Evolutionary conservation across 2,329 filamentous ascomycete species (phyloP).

Genomic region (Pseudohalonectria lignicola): DNA sequence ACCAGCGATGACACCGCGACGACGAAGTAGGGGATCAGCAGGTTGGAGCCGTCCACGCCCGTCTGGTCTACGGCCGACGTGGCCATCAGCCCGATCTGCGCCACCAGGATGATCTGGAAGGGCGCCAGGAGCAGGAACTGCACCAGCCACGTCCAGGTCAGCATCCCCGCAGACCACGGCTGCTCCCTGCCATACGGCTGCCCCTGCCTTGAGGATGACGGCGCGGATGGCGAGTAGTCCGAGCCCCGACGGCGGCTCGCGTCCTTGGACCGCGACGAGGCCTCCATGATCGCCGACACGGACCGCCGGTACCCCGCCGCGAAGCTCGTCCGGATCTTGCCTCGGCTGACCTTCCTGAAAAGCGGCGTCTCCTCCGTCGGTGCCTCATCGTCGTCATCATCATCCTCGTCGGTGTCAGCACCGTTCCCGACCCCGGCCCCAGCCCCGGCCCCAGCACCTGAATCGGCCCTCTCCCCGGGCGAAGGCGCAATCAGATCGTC

Average conservation of each 20-base stretch:
- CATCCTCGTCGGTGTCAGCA: constrained; percentile 7
- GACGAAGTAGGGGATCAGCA: constrained; percentile 60
- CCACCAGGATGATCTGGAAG: constrained; percentile 64
- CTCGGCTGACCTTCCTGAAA: constrained; percentile 12
- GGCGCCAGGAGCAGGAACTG: constrained; percentile 76
- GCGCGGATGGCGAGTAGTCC: too few relatives aligned
- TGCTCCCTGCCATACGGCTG: constrained; percentile 62
- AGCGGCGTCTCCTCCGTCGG: constrained; percentile 45
- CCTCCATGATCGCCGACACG: constrained; percentile 19
- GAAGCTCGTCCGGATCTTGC: constrained; percentile 33
- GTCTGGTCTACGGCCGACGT: constrained; percentile 70
- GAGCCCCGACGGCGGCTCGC: constrained; percentile 8
- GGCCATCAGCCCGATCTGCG: constrained; percentile 63
- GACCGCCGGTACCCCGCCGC: constrained; percentile 42
- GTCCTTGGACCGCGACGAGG: constrained; percentile 9
- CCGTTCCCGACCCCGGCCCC: constrained; percentile 5
- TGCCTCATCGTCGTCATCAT: constrained; percentile 22
- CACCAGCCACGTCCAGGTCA: constrained; percentile 76
- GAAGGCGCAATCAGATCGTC: constrained; percentile 27
- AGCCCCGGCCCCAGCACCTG: too few relatives aligned
- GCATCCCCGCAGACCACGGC: constrained; percentile 69
- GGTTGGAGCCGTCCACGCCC: constrained; percentile 67
- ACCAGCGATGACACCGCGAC: constrained; percentile 59
- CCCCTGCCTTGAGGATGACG: too few relatives aligned
- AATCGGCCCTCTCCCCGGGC: constrained; percentile 21